Evolutionary conservation across 352 stramenopile species (phyloP).

Genomic region (Phytophthora multivora): DNA sequence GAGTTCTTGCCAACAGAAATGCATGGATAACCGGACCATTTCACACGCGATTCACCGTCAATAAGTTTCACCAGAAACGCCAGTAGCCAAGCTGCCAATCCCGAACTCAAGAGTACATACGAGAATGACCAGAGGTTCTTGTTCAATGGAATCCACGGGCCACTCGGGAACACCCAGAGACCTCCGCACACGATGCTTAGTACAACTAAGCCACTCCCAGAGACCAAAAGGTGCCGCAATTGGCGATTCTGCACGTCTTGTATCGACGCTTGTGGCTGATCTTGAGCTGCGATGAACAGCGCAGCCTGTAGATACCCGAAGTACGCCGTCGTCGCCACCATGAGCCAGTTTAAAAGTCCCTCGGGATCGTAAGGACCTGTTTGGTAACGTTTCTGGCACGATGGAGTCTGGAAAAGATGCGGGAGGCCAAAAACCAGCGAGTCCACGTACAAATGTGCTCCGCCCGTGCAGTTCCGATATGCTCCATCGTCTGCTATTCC

Average conservation of each 20-base stretch:
- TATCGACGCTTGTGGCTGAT: neutral
- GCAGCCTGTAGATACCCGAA: slow-evolving; percentile 61
- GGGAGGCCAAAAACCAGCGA: slow-evolving; percentile 53
- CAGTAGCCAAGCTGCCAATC: slow-evolving; percentile 38
- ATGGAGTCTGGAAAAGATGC: slow-evolving; percentile 73
- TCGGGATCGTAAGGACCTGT: slow-evolving; percentile 80
- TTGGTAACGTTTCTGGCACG: slow-evolving; percentile 57
- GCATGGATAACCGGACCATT: slow-evolving; percentile 33
- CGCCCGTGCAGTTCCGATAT: slow-evolving; percentile 74
- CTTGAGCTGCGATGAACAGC: slow-evolving; percentile 21
- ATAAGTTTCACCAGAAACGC: slow-evolving; percentile 29
- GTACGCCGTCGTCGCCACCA: slow-evolving; percentile 63
- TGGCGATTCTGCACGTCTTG: slow-evolving; percentile 2
- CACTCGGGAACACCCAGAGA: slow-evolving; percentile 30
- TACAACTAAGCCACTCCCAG: slow-evolving; percentile 14
- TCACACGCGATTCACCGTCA: slow-evolving; percentile 13
- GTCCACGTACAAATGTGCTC: slow-evolving; percentile 79
- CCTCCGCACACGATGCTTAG: slow-evolving; percentile 17
- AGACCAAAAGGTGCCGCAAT: slow-evolving; percentile 3
- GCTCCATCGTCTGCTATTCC: slow-evolving; percentile 46
- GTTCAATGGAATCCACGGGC: slow-evolving; percentile 69
- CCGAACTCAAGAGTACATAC: slow-evolving; percentile 61
- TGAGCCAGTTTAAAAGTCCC: slow-evolving; percentile 79
- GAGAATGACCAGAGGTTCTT: slow-evolving; percentile 88
- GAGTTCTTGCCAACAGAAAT: slow-evolving; percentile 72